A percentile compares a stretch with the other conserved stretches of the same genome.
Conservation (phyloP, 108 stramenopile genomes). For the Nitzschia sp. region DNA sequence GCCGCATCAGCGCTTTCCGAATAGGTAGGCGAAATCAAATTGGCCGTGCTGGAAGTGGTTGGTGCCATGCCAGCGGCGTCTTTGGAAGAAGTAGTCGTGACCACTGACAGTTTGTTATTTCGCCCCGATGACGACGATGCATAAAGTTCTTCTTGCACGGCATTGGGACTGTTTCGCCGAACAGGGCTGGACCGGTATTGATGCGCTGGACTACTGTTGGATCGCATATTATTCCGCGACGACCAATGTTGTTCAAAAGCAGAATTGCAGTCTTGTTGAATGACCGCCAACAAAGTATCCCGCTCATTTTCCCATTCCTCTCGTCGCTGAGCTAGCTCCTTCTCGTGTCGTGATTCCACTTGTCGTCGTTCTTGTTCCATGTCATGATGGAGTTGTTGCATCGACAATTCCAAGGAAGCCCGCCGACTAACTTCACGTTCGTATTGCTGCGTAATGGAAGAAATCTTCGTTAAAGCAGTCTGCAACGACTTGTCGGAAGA, state of each 20-base stretch:
- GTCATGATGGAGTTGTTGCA: constrained; percentile 22
- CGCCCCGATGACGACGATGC: background rate
- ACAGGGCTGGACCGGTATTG: background rate
- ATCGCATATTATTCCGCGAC: background rate
- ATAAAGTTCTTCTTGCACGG: background rate
- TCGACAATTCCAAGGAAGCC: constrained; percentile 19
- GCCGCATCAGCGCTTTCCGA: constrained; percentile 36
- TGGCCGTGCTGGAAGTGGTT: background rate
- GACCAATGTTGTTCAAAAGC: constrained; percentile 32
- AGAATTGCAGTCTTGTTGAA: constrained; percentile 47
- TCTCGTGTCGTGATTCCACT: constrained; percentile 7
- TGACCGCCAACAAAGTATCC: constrained; percentile 19
- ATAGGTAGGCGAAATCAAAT: constrained; percentile 23
- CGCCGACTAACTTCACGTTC: constrained; percentile 26
- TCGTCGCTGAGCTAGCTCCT: constrained; percentile 25
- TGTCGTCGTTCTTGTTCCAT: constrained; percentile 23
- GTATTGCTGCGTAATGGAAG: constrained; percentile 23
- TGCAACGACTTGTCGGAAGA: constrained; percentile 27
- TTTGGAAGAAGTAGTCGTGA: constrained; percentile 2
- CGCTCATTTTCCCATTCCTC: constrained; percentile 37
- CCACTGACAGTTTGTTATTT: background rate
- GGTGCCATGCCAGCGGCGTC: background rate
- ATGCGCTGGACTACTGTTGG: background rate
- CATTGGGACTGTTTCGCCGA: background rate
- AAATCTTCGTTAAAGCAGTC: constrained; percentile 21